phyloP scores from a whole-genome alignment of 176 grass and related monocot species.

The Eragrostis nindensis region DNA sequence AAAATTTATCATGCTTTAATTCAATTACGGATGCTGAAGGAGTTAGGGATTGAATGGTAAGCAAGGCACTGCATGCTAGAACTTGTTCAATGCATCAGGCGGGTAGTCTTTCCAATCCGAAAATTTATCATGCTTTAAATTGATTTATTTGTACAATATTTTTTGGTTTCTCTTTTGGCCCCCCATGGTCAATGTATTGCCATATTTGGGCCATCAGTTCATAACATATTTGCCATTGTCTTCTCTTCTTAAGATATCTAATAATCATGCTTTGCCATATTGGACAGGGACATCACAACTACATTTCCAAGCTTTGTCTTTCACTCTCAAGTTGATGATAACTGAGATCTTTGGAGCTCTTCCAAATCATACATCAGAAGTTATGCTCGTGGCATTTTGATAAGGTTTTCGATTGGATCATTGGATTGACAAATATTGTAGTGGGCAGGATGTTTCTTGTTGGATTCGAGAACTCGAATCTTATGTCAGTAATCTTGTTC shows the following conservation, averaged over 20 bases:
- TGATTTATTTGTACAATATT: neutral
- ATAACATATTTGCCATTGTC: neutral
- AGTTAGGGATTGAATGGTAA: conserved; percentile 9
- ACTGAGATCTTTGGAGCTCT: conserved; percentile 36
- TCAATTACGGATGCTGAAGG: too few species aligned
- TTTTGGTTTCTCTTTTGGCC: neutral
- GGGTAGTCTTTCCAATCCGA: neutral
- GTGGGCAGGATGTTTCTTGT: conserved; percentile 23
- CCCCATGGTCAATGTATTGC: neutral
- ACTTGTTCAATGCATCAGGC: neutral
- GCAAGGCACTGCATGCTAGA: neutral
- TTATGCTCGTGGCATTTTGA: conserved; percentile 22
- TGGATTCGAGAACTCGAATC: conserved; percentile 21
- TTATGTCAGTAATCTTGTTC: conserved; percentile 46
- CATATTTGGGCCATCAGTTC: neutral
- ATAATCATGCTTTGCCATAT: conserved; percentile 10
- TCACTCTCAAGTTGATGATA: conserved; percentile 69
- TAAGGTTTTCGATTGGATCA: conserved; percentile 38
- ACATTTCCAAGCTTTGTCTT: conserved; percentile 79
- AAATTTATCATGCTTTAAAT: neutral
- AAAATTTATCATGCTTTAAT: neutral
- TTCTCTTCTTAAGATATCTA: conserved; percentile 35
- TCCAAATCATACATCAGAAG: conserved; percentile 24
- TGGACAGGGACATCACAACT: conserved; percentile 64
- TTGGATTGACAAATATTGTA: conserved; percentile 21